These are phyloP conservation scores for Phytophthora multivora DNA, from an alignment of 352 stramenopile genomes.

Conservation along the genomic window DNA sequence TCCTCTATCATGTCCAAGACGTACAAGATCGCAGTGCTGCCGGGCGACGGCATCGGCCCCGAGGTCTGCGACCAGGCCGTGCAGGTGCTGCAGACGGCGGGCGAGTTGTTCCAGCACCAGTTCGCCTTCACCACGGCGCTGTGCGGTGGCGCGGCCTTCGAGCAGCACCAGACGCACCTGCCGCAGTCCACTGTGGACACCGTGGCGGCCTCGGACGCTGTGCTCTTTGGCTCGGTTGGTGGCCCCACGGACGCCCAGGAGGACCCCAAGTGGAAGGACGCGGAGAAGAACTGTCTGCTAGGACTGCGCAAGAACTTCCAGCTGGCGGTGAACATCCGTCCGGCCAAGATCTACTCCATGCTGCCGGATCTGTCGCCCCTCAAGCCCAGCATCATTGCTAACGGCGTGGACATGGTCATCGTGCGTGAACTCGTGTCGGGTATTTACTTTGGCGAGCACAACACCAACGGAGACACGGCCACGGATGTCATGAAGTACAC, in stretches of 20 bases:
- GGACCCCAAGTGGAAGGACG: constrained; percentile 89
- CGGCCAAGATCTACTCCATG: constrained; percentile 98
- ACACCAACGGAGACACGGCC: constrained; percentile 66
- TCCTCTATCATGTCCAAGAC: constrained; percentile 36
- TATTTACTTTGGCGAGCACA: constrained; percentile 98
- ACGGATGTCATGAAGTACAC: constrained; percentile 98
- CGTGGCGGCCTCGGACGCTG: constrained; percentile 88
- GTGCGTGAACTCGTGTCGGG: constrained; percentile 98
- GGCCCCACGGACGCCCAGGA: constrained; percentile 93
- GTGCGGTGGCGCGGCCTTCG: constrained; percentile 96
- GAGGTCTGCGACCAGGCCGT: constrained; percentile 97
- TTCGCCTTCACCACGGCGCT: constrained; percentile 95
- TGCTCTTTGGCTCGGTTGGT: constrained; percentile 97
- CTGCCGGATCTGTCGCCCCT: constrained; percentile 97
- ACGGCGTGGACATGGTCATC: constrained; percentile 98
- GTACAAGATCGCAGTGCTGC: constrained; percentile 94
- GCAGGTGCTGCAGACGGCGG: constrained; percentile 87
- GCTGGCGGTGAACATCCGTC: constrained; percentile 98
- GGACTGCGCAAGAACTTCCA: constrained; percentile 98
- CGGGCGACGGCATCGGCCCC: constrained; percentile 98
- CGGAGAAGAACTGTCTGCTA: constrained; percentile 96
- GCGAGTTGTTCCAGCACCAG: constrained; percentile 84
- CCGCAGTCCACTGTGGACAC: constrained; percentile 94
- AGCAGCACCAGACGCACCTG: constrained; percentile 91
- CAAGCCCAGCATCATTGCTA: constrained; percentile 96